Evolutionary conservation across 306 rosid species (phyloP).

Genomic region (Bauhinia variegata): DNA sequence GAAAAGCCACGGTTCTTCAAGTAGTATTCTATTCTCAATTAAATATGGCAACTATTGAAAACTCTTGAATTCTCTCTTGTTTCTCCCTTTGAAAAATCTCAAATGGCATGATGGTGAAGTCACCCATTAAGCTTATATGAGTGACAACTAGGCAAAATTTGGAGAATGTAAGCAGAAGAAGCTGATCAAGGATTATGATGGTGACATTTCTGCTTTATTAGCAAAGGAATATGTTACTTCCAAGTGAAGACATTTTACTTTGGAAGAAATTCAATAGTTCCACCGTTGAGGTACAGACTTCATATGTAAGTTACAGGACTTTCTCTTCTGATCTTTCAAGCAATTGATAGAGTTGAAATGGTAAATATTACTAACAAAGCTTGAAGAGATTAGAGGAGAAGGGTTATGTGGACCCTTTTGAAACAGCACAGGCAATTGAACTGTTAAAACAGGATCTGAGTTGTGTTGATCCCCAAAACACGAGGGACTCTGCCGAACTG

Average conservation of each 20-base stretch:
- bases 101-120: no score
- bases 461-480: no score
- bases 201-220: neutral
- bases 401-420: conserved; percentile 1
- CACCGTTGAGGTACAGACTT: neutral
- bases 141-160: no score
- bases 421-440: neutral
- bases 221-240: conserved; percentile 11
- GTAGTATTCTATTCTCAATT: no score
- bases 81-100: no score
- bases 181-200: neutral
- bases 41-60: no score
- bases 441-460: neutral
- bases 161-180: neutral
- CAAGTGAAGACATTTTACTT: neutral
- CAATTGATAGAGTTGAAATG: neutral
- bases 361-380: conserved; percentile 2
- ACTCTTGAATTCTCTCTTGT: no score
- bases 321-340: no score
- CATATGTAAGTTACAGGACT: no score
- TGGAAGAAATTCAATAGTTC: neutral
- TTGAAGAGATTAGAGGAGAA: no score
- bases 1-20: no score
- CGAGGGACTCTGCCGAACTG: conserved; percentile 18
- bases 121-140: no score